Evolutionary conservation across 306 rosid genomes (phyloP), one percentile per base, ranked within the genome.

Genomic region (Cicer chorassanicum): DNA sequence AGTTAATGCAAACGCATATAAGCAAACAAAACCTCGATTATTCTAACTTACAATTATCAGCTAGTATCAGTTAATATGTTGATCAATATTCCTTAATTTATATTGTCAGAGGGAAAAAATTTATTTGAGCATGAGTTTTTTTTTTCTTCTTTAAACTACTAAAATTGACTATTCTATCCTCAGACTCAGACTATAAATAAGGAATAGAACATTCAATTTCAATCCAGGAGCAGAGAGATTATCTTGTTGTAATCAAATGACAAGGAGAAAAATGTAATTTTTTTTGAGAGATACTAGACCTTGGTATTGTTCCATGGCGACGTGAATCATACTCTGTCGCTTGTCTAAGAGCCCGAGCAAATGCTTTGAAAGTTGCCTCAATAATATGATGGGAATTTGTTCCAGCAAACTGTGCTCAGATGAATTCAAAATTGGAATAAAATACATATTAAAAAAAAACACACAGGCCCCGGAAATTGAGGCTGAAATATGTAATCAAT

Each of bases 361-460:
- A 92, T 65, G 95, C 99, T 85, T 94, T 94, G 84, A 92, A 94
- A 57, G 99, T 92, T 69, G 99, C 99, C 81, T 94, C 97, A 64
- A 92, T 86, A 53, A 94, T 90, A 86, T 94, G 99, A 85, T 94
- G 99, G 57, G 99, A 92, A 79, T 94, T 94, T 75, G 68, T 85
- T 74, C 97, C 97, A 43, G 95, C 86, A 76, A 94, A 94, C 96
- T 92, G 88, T 56, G 51, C 34, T 48, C 80, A 83, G 68, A 65
- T 55, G 78, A 85, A 76, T 54, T 50, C 8, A 59, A 55, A 44
- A 45, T 50, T 1, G 79, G 72, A 79, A 65, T 45, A 44, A 79
- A 57, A 64, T 60, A 60, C 1, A 3, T 12, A 77, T 74, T 11
- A n/a, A 61, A 75, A 60, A 65, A 65, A 81, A 57, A 64, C 38